A percentile compares a stretch with the other conserved stretches of the same genome.
Evolutionary conservation across 2,329 filamentous ascomycete genomes (phyloP).

Genomic region (Venturia asperata): DNA sequence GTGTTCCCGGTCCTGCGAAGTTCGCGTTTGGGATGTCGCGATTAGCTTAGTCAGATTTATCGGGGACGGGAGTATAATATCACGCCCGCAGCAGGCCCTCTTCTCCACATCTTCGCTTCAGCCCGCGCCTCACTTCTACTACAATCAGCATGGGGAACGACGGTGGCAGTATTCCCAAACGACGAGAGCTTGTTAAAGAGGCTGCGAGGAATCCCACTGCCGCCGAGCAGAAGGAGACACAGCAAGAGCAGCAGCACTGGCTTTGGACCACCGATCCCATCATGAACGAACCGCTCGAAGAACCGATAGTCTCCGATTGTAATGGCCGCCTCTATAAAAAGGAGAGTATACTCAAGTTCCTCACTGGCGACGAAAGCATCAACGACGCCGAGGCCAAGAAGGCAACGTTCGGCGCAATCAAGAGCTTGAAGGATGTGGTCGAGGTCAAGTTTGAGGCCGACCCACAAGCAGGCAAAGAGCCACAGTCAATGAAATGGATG

Average conservation of each 20-base stretch:
- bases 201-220: slow-evolving; percentile 75
- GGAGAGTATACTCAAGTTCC: slow-evolving; percentile 70
- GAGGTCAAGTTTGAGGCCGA: slow-evolving; percentile 69
- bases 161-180: slow-evolving; percentile 90
- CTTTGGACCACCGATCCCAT: slow-evolving; percentile 82
- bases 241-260: slow-evolving; percentile 76
- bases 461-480: slow-evolving; percentile 36
- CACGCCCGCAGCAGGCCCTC: too few relatives aligned
- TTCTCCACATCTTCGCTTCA: not conserved
- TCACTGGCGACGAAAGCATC: slow-evolving; percentile 41
- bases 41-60: not conserved
- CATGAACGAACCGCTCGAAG: slow-evolving; percentile 66
- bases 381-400: slow-evolving; percentile 55
- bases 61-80: too few relatives aligned
- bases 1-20: not conserved
- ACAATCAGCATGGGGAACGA: slow-evolving; percentile 79
- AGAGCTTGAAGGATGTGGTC: slow-evolving; percentile 76
- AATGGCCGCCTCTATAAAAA: slow-evolving; percentile 89
- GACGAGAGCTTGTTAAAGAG: slow-evolving; percentile 91
- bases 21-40: not conserved
- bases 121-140: not conserved
- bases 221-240: slow-evolving; percentile 81
- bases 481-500: slow-evolving; percentile 54
- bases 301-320: slow-evolving; percentile 76
- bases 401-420: slow-evolving; percentile 57